phyloP scores from a whole-genome alignment of 345 rosid genomes.

The Pseudoturritis turrita region DNA sequence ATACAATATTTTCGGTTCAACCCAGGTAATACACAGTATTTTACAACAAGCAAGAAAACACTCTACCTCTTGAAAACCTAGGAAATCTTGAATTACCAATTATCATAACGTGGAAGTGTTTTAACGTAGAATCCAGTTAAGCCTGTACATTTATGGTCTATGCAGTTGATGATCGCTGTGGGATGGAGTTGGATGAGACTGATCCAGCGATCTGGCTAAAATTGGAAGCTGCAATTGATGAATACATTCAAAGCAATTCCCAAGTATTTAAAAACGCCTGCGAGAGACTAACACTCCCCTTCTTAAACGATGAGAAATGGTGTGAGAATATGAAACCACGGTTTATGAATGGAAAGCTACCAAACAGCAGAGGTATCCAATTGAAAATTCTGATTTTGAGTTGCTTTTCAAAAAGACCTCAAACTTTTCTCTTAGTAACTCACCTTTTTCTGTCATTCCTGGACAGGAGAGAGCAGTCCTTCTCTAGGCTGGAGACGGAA shows the following conservation, averaged over 20 bases:
- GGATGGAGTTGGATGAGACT: slow-evolving; percentile 98
- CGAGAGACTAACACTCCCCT: slow-evolving; percentile 74
- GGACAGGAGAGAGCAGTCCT: slow-evolving; percentile 57
- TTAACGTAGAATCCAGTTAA: background rate
- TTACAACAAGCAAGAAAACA: slow-evolving; percentile 8
- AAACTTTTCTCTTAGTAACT: background rate
- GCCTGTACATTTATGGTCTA: slow-evolving; percentile 10
- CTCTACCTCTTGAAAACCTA: background rate
- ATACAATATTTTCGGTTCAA: slow-evolving; percentile 88
- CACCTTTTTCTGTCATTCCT: slow-evolving; percentile 23
- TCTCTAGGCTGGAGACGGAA: slow-evolving; percentile 95
- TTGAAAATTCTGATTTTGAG: background rate
- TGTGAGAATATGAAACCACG: slow-evolving; percentile 50
- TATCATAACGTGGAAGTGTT: background rate
- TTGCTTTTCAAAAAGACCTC: slow-evolving; percentile 22
- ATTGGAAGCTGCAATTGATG: slow-evolving; percentile 80
- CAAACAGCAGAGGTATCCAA: slow-evolving; percentile 29
- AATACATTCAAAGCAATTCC: slow-evolving; percentile 70
- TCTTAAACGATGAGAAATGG: slow-evolving; percentile 69
- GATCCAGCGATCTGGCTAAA: slow-evolving; percentile 94
- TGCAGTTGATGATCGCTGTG: slow-evolving; percentile 94
- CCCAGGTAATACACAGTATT: slow-evolving; percentile 54
- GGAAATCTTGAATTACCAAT: background rate
- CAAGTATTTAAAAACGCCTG: slow-evolving; percentile 64
- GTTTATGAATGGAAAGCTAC: slow-evolving; percentile 30